Percentiles rank a stretch among this genome's conserved stretches.
Conservation (phyloP, 106 monocot species). For the Apostasia shenzhenica region DNA sequence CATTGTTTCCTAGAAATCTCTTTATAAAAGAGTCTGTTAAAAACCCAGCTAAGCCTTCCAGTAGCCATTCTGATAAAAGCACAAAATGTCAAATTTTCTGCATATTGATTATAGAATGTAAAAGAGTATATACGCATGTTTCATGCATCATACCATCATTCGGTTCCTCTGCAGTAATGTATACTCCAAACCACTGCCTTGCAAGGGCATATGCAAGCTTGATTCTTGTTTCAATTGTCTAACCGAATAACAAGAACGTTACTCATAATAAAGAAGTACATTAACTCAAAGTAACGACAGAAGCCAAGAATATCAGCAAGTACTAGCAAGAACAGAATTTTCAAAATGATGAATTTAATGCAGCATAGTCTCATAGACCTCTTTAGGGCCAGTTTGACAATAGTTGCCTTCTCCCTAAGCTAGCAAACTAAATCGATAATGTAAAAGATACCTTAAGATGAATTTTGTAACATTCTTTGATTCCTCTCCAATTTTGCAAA, state of each 20-base stretch:
- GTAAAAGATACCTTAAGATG: no score
- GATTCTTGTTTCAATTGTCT: slow-evolving; percentile 87
- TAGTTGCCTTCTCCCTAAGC: no score
- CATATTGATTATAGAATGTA: neutral
- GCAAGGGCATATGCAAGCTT: slow-evolving; percentile 96
- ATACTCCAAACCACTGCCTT: slow-evolving; percentile 96
- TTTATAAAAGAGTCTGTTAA: slow-evolving; percentile 84
- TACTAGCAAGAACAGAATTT: neutral
- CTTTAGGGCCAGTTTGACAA: no score
- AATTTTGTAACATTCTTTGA: no score
- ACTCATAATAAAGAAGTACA: neutral
- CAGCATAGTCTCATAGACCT: no score
- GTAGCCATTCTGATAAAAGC: slow-evolving; percentile 69
- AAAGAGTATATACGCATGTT: neutral
- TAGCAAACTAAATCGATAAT: no score
- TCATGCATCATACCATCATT: slow-evolving; percentile 56
- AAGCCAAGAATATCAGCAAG: neutral
- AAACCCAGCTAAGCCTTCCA: slow-evolving; percentile 94
- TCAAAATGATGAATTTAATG: no score
- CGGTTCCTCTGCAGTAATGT: slow-evolving; percentile 61
- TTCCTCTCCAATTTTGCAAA: no score
- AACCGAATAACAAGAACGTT: slow-evolving; percentile 3
- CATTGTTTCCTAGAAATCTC: slow-evolving; percentile 88
- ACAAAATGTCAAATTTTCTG: neutral
- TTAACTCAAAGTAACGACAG: neutral